Evolutionary conservation across 208 protist genomes (phyloP), one percentile per base, ranked within the genome.

Genomic region (Crithidia mellificae): DNA sequence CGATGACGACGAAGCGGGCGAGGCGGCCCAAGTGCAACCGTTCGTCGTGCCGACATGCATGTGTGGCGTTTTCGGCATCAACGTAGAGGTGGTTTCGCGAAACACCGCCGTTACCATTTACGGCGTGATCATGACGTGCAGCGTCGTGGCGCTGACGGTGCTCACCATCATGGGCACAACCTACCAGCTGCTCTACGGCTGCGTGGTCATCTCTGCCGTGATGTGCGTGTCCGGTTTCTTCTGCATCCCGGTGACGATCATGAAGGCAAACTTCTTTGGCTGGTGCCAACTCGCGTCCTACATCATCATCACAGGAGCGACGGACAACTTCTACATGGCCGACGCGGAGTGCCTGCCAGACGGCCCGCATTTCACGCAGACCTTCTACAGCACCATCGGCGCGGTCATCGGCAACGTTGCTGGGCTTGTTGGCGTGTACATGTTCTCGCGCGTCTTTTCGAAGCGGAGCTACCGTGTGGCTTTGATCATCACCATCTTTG

Each of bases 311-410:
- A 52, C 68, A 7, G 80, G 75, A 38, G 77, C 72, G n/a, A 62
- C 85, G 22, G 72, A 87, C 47, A 80, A 63, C 30, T 89, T 83
- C 62, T 90, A 74, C 72, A 77, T 78, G 59, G 69, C 71, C 0
- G 54, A 74, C 30, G 50, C 49, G 2, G 55, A 55, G 20, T 87
- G 78, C 34, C 19, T 80, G 7, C 81, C 83, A 9, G 36, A 72
- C 43, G 83, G 81, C 9, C 83, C 78, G 9, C 64, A 87, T 32
- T 88, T 92, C 66, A 72, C 56, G 38, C 64, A 81, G 19, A 78
- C 68, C 17, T 90, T 82, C 59, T 86, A 86, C 53, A 55, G 67
- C 20, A 46, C 84, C 36, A 50, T 85, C n/a, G 64, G 61, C 24
- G 52, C 52, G 30, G 52, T 57, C 30, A 57, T 57, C 52, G 49